phyloP scores from a whole-genome alignment of 2,329 filamentous ascomycete genomes.

The Macroventuria anomochaeta region DNA sequence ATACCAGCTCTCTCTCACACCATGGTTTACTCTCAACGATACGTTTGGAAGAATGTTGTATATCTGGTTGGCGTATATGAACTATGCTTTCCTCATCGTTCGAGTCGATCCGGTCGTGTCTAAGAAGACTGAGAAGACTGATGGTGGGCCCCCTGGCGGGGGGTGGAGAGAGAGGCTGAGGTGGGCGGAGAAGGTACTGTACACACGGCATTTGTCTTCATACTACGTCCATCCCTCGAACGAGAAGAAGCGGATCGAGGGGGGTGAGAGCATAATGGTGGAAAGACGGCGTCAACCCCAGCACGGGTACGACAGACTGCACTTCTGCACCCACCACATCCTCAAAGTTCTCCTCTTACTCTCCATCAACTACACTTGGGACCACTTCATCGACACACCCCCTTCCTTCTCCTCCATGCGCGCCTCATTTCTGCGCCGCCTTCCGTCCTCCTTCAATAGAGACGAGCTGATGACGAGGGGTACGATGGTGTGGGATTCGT shows the following conservation, averaged over 20 bases:
- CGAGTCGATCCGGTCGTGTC: slow-evolving; percentile 14
- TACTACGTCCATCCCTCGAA: too few species aligned
- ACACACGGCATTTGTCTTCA: not conserved
- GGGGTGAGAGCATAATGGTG: too few species aligned
- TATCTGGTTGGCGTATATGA: slow-evolving; percentile 30
- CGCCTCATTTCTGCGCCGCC: slow-evolving; percentile 8
- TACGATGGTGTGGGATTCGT: slow-evolving; percentile 15
- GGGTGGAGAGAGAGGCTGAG: not conserved
- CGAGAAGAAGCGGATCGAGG: too few species aligned
- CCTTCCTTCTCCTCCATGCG: not conserved
- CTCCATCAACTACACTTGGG: not conserved
- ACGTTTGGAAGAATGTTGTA: slow-evolving; percentile 25
- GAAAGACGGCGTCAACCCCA: too few species aligned
- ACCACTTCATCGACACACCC: not conserved
- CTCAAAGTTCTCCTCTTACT: not conserved
- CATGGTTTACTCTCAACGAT: slow-evolving; percentile 16
- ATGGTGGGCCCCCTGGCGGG: too few species aligned
- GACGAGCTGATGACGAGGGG: not conserved
- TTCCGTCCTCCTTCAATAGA: not conserved
- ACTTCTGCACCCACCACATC: not conserved
- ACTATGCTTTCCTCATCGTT: slow-evolving; percentile 20
- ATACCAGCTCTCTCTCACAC: slow-evolving; percentile 6
- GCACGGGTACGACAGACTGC: not conserved
- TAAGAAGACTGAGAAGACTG: too few species aligned
- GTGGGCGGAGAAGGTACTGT: not conserved